Evolutionary conservation across 768 basidiomycete species (phyloP), one percentile per base, ranked within the genome.

Genomic region (Multifurca ochricompacta): DNA sequence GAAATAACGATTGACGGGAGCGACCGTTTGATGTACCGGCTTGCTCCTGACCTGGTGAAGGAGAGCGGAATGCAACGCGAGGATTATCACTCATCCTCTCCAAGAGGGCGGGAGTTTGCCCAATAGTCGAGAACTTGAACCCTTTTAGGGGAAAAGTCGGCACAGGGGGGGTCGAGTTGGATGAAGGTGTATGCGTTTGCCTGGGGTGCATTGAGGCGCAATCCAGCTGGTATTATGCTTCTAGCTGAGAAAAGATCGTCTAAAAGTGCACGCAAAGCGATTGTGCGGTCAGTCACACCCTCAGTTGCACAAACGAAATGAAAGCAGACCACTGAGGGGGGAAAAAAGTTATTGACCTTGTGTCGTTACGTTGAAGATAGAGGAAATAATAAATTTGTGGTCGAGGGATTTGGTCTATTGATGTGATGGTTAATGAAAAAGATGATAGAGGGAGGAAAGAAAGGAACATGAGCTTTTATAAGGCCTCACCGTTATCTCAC

Each of bases 51-150:
- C 42, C 45, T 18, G 39, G n/a, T 5, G 39, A 43, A 39, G 42
- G 39, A 16, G 31, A 19, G 9, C 4, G 48, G 27, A 43, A 8
- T 14, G 48, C 6, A 10, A 19, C 36, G n/a, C 23, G 25, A 27
- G 27, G 18, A 35, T 3, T 16, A 6, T 51, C 34, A 34, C 44
- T 35, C 43, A 56, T 56, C 19, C 55, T 51, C 7, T 52, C 27
- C 8, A 56, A 23, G 2, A 56, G 50, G 11, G 55, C 32, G 19
- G 50, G 55, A 5, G 18, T n/a, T 35, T 56, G 44, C 13, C 55
- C 55, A 7, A 56, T 56, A 25, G 39, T 36, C 11, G 50, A 47
- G 27, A 51, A 56, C 50, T 28, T 47, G 39, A 56, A 56, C 30
- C 39, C 55, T 7, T 31, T 10, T 3, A 56, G 36, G 5, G 27